Evolutionary conservation across 2,329 filamentous ascomycete genomes (phyloP), one percentile per base, ranked within the genome.

Genomic region (Neoascochyta sp.): DNA sequence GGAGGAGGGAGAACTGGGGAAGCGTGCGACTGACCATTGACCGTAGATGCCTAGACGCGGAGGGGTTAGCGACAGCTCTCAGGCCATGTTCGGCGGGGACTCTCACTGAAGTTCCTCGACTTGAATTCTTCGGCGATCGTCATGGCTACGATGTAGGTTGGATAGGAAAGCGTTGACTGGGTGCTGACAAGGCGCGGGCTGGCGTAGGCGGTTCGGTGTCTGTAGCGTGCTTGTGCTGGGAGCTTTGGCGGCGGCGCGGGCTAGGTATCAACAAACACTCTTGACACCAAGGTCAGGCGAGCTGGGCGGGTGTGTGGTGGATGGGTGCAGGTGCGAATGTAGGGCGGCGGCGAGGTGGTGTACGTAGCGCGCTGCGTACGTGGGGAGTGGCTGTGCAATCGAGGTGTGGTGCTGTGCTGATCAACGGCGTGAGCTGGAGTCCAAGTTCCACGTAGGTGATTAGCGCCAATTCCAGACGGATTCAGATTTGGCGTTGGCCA

Each of bases 91-190:
- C 29, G 23, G 16, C 24, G 26, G 24, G 33, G 20, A 5, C 24
- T 34, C 76, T 64, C 66, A 80, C 77, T 80, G 69, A 81, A 81
- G 65, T 81, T 81, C 59, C 78, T 67, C 55, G 75, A 76, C 55
- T 66, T 75, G 57, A 81, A 73, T 62, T 81, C 78, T 41, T 81
- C 77, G 31, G 70, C 66, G 43, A 81, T 57, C 45, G 76, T 75
- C 77, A 79, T 80, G 0, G 34, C 49, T 46, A 37, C 45, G 28
- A 27, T 32, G 15, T n/a, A n/a, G n/a, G n/a, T n/a, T n/a, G n/a
- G n/a, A n/a, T n/a, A n/a, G n/a, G n/a, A n/a, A n/a, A n/a, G n/a
- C n/a, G n/a, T n/a, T n/a, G n/a, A n/a, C n/a, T n/a, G n/a, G n/a
- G n/a, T n/a, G n/a, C n/a, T n/a, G n/a, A n/a, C n/a, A n/a, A n/a